phyloP scores from a whole-genome alignment of 176 grass and related monocot species.

The Cenchrus americanus region DNA sequence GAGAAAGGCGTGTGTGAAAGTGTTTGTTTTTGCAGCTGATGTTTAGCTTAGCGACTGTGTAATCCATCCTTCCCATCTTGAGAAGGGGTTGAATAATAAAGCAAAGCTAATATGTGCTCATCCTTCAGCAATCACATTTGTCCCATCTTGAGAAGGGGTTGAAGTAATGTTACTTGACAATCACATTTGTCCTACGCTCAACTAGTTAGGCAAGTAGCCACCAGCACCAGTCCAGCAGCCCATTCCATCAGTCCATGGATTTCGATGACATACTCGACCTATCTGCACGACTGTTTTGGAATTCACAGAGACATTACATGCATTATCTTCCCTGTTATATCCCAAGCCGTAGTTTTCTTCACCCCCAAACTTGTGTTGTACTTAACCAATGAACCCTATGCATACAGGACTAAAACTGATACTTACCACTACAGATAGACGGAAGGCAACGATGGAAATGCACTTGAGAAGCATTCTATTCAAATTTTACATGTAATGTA shows the following conservation, averaged over 20 bases:
- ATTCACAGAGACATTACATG: neutral
- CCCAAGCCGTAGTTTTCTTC: neutral
- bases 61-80: slow-evolving; percentile 37
- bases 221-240: no score
- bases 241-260: no score
- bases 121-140: no score
- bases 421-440: neutral
- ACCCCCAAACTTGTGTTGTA: neutral
- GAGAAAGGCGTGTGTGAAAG: neutral
- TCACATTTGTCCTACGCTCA: neutral
- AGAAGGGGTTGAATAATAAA: slow-evolving; percentile 29
- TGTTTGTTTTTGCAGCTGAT: neutral
- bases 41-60: neutral
- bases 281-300: no score
- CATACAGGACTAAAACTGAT: neutral
- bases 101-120: neutral
- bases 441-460: neutral
- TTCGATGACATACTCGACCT: no score
- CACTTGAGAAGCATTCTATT: slow-evolving; percentile 4
- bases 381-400: neutral
- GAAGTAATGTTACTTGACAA: no score
- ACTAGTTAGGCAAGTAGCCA: no score
- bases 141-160: no score
- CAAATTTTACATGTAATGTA: slow-evolving; percentile 38
- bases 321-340: neutral